Evolutionary conservation across 768 basidiomycete species (phyloP), one percentile per base, ranked within the genome.

Genomic region (Trametes cubensis): DNA sequence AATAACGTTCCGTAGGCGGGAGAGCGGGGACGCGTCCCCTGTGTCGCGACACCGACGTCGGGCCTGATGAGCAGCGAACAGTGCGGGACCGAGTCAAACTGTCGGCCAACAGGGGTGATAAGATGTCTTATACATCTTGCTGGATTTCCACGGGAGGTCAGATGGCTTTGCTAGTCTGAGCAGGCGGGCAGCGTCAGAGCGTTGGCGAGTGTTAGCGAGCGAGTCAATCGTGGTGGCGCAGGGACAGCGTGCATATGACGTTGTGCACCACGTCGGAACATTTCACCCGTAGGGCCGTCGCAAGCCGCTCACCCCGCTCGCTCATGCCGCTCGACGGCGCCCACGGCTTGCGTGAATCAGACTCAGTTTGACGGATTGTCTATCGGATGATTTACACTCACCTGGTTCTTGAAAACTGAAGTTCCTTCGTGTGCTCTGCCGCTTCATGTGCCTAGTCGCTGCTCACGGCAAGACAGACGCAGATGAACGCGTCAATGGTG

Each of bases 171-270:
- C 7, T 18, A n/a, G 23, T 6, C 40, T 7, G 17, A 13, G 11
- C 53, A n/a, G 51, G 39, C 34, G 38, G 3, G 17, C 48, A 49
- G 26, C 48, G 18, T 23, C 14, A 26, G 26, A 15, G 48, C 6
- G 39, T 44, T 42, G 23, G 23, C 23, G 40, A 11, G 3, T 6
- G 53, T 53, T 53, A 25, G 40, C 13, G 53, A 54, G 15, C 14
- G 21, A 54, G 40, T 44, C 53, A 28, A 54, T 26, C 53, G 53
- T 42, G 53, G 53, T 42, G 53, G 53, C 53, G 53, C 53, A 54
- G 53, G 53, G 25, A 53, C 39, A 18, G 13, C 26, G 39, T 53
- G 52, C 20, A 53, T 21, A 53, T 53, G 52, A 54, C 40, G 53
- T 25, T 54, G 53, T 26, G 11, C 25, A 26, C 53, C 17, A 5